phyloP scores from a whole-genome alignment of 805 yeast genomes.

The Yamadazyma olivae region DNA sequence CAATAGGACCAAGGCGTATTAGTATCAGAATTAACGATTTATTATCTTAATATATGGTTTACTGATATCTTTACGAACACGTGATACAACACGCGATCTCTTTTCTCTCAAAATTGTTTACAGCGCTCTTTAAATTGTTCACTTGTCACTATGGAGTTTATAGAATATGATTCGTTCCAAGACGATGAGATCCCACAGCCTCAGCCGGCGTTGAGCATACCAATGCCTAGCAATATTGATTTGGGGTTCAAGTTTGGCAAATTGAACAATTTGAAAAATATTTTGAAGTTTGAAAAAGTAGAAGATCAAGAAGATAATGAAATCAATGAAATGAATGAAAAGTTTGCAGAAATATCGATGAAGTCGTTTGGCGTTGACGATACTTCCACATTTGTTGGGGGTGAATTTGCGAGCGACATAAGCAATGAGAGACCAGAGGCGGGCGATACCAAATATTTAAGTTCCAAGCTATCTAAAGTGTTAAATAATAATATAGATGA shows the following conservation, averaged over 20 bases:
- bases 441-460: slow-evolving; percentile 18
- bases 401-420: background rate
- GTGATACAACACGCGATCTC: too few relatives aligned
- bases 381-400: background rate
- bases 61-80: too few relatives aligned
- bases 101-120: too few relatives aligned
- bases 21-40: slow-evolving; percentile 32
- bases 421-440: background rate
- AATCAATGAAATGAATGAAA: slow-evolving; percentile 32
- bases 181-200: slow-evolving; percentile 34
- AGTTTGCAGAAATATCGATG: slow-evolving; percentile 48
- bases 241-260: slow-evolving; percentile 32
- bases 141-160: slow-evolving; percentile 42
- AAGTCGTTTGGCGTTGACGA: slow-evolving; percentile 18
- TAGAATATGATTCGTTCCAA: slow-evolving; percentile 36
- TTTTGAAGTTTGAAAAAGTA: slow-evolving; percentile 22
- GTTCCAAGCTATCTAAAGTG: slow-evolving; percentile 48
- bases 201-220: slow-evolving; percentile 42
- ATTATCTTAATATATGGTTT: slow-evolving; percentile 13
- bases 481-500: slow-evolving; percentile 45
- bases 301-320: slow-evolving; percentile 7
- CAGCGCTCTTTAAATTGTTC: too few relatives aligned
- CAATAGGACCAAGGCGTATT: slow-evolving; percentile 5
- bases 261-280: slow-evolving; percentile 28
- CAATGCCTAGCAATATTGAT: slow-evolving; percentile 30